Base-by-base conservation (phyloP, 441 rosid genomes). In the Raphanus hybrid region DNA sequence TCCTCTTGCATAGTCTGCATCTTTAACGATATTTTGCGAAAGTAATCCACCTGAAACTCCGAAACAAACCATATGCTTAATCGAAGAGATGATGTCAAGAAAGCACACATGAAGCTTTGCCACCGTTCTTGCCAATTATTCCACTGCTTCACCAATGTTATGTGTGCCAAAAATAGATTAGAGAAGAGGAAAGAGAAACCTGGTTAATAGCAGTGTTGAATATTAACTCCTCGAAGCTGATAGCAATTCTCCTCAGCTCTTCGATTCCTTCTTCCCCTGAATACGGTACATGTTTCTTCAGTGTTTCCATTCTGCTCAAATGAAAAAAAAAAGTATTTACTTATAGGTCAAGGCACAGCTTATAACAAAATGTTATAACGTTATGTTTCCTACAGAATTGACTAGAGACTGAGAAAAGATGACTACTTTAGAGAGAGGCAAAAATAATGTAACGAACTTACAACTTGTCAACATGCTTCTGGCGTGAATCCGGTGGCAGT, bases 171-270 rank as follows among this genome's bases (percentile, higher is more conserved):
- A 52, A 10, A 20, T 4, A 59, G 32, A 26, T 26, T 11, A 35
- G 11, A 10, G 15, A 59, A 59, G 64, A 59, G 64, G 64, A 5
- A 59, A 59, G 15, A 26, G 39, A 34, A 16, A 91, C 97, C 95
- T 88, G 88, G 69, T 70, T 87, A 34, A 45, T 48, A 32, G 97
- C 92, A 26, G 79, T 74, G 64, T 64, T 57, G 65, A 83, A 90
- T 9, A 85, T 83, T 74, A 84, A 86, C 61, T 90, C 93, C 88
- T 92, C 93, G 41, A 91, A 92, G 78, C 89, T 83, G 52, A 52
- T 64, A 59, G 95, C 92, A 77, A 86, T 85, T 82, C 86, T 85
- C 82, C 68, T 79, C 59, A 92, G 86, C 78, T 91, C 91, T 18
- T 72, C 74, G 54, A 88, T 29, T 69, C 90, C 91, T 35, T 87